Conservation (phyloP, 345 rosid species). For the Alliaria petiolata region DNA sequence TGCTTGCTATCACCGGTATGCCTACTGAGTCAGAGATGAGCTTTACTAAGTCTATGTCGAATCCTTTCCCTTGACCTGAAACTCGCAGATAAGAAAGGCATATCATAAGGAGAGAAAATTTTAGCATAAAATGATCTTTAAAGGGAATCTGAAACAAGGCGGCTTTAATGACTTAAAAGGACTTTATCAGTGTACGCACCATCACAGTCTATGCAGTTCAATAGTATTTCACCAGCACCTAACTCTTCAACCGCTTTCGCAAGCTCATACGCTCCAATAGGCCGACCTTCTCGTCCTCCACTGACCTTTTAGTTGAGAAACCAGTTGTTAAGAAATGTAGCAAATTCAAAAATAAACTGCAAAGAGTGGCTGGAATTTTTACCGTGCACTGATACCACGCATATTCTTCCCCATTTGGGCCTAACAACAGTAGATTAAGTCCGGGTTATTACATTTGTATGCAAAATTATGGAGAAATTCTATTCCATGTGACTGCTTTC, state of each 20-base stretch:
- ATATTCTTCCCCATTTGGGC: constrained; percentile 88
- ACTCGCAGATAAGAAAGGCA: not conserved
- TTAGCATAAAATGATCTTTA: too few species aligned
- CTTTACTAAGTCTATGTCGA: constrained; percentile 68
- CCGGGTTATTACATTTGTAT: not conserved
- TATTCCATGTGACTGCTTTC: not conserved
- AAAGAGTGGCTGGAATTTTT: constrained; percentile 26
- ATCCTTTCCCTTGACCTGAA: constrained; percentile 98
- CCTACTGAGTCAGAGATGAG: constrained; percentile 85
- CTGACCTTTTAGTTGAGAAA: constrained; percentile 52
- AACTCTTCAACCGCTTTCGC: constrained; percentile 91
- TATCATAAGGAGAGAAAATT: not conserved
- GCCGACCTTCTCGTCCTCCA: constrained; percentile 98
- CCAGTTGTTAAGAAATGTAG: constrained; percentile 1
- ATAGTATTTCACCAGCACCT: constrained; percentile 95
- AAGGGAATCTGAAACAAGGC: not conserved
- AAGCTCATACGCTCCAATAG: constrained; percentile 96
- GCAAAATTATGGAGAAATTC: not conserved
- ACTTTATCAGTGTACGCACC: constrained; percentile 38
- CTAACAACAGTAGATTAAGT: constrained; percentile 33
- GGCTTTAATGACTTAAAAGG: not conserved
- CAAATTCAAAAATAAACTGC: not conserved
- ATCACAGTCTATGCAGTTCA: constrained; percentile 97
- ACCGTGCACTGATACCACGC: constrained; percentile 99
- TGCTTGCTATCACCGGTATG: constrained; percentile 96